Percentiles rank a stretch among this genome's conserved stretches.
Evolutionary conservation across 495 filamentous ascomycete species (phyloP).

Genomic region (Aspergillus homomorphus): DNA sequence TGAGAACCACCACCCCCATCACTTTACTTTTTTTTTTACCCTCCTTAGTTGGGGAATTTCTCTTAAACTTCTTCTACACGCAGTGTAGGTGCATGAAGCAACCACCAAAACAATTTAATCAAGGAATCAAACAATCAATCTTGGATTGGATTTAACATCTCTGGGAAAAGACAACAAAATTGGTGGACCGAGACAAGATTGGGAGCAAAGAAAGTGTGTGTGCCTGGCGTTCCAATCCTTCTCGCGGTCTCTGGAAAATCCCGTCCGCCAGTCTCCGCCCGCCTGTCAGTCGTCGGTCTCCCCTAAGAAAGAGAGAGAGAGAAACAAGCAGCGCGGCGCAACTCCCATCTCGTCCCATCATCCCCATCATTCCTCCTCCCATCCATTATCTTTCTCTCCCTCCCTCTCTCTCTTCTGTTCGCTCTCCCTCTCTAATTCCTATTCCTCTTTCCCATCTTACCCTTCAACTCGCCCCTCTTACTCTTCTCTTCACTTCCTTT

Average conservation of each 20-base stretch:
- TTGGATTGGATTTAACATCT: neutral
- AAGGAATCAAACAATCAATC: no score
- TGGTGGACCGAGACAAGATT: neutral
- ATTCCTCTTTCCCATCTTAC: conserved; percentile 15
- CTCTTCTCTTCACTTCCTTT: conserved; percentile 19
- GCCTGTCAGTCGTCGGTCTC: conserved; percentile 19
- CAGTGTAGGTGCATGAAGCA: neutral
- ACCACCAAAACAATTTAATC: conserved; percentile 5
- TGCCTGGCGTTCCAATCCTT: conserved; percentile 15
- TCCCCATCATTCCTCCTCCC: conserved; percentile 1
- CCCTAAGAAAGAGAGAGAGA: conserved; percentile 15
- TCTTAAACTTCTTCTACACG: neutral
- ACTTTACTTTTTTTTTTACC: conserved; percentile 1
- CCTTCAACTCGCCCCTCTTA: conserved; percentile 19
- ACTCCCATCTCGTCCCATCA: conserved; percentile 18
- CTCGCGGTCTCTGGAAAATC: conserved; percentile 23
- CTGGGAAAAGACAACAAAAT: neutral
- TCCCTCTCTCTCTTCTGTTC: conserved; percentile 7
- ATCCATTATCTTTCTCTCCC: conserved; percentile 6
- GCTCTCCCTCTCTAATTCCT: neutral
- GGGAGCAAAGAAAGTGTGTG: conserved; percentile 2
- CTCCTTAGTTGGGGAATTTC: neutral
- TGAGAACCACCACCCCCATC: conserved; percentile 1
- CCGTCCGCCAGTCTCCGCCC: conserved; percentile 28
- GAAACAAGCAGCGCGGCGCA: conserved; percentile 9